phyloP scores from a whole-genome alignment of 139 green algal species.

The Chlamydomonas sp. region DNA sequence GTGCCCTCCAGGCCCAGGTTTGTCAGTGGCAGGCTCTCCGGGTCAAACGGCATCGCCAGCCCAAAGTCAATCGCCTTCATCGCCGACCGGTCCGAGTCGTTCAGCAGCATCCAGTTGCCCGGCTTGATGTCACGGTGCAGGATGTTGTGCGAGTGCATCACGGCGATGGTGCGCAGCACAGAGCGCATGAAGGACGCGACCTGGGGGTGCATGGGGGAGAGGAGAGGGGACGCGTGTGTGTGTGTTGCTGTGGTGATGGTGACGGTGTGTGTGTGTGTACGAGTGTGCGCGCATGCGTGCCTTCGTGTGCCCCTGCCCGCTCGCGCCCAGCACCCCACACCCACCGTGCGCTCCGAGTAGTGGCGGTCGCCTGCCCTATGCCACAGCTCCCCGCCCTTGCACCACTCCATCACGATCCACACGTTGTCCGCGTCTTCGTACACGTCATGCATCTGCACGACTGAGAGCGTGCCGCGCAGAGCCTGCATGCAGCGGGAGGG shows the following conservation, averaged over 20 bases:
- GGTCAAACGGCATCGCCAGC: conserved; percentile 43
- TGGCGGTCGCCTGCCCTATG: conserved; percentile 53
- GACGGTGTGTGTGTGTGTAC: too few relatives aligned
- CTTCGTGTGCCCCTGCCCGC: background rate
- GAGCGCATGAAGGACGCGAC: conserved; percentile 63
- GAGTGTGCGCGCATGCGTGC: too few relatives aligned
- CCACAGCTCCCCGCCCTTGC: conserved; percentile 70
- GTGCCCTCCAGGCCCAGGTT: conserved; percentile 86
- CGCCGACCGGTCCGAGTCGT: conserved; percentile 39
- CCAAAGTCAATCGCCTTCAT: conserved; percentile 88
- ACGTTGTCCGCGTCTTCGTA: conserved; percentile 70
- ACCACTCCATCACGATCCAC: conserved; percentile 79
- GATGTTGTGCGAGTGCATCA: conserved; percentile 70
- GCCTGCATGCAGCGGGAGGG: background rate
- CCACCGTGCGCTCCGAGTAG: conserved; percentile 46
- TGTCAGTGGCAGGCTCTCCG: conserved; percentile 29
- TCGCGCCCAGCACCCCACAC: background rate
- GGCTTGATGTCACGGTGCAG: conserved; percentile 48
- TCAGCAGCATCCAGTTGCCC: conserved; percentile 85
- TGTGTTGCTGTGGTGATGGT: too few relatives aligned
- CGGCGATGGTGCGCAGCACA: conserved; percentile 57
- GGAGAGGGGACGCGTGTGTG: too few relatives aligned
- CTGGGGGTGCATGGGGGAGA: conserved; percentile 27
- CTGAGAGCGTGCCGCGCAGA: background rate
- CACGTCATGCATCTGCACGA: conserved; percentile 59